Evolutionary conservation across 2,329 filamentous ascomycete species (phyloP).

Genomic region (Stemphylium lycopersici): DNA sequence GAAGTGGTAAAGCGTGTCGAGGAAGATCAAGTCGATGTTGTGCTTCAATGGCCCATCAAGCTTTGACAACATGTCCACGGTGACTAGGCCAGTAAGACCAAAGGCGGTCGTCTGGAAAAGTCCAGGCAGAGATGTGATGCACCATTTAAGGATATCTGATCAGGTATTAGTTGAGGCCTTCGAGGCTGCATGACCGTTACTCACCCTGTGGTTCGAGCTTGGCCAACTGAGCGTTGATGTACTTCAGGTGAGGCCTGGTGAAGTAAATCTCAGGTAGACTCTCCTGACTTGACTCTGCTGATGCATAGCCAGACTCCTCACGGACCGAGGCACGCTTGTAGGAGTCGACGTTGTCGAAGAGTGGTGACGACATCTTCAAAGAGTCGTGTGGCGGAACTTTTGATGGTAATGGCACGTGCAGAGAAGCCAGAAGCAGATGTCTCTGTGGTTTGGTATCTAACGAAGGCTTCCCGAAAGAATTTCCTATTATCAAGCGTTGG

Average conservation of each 20-base stretch:
- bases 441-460: constrained; percentile 17
- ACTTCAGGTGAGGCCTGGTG: constrained; percentile 84
- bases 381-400: constrained; percentile 6
- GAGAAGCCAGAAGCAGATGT: constrained; percentile 15
- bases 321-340: constrained; percentile 36
- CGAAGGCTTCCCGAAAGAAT: constrained; percentile 24
- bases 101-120: constrained; percentile 67
- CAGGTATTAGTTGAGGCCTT: constrained; percentile 30
- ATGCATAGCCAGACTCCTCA: constrained; percentile 86
- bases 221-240: constrained; percentile 88
- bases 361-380: constrained; percentile 38
- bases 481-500: constrained; percentile 28
- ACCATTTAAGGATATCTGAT: constrained; percentile 86
- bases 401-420: constrained; percentile 27
- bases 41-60: constrained; percentile 66
- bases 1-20: constrained; percentile 62
- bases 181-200: constrained; percentile 21
- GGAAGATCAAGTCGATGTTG: constrained; percentile 59
- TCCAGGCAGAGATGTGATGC: constrained; percentile 85
- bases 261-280: constrained; percentile 80
- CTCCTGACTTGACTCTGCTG: constrained; percentile 66
- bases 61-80: constrained; percentile 73
- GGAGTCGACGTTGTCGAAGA: constrained; percentile 30
- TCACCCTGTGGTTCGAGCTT: constrained; percentile 78
- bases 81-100: constrained; percentile 58